phyloP scores from a whole-genome alignment of 345 rosid species.

The Raphanus sativus region DNA sequence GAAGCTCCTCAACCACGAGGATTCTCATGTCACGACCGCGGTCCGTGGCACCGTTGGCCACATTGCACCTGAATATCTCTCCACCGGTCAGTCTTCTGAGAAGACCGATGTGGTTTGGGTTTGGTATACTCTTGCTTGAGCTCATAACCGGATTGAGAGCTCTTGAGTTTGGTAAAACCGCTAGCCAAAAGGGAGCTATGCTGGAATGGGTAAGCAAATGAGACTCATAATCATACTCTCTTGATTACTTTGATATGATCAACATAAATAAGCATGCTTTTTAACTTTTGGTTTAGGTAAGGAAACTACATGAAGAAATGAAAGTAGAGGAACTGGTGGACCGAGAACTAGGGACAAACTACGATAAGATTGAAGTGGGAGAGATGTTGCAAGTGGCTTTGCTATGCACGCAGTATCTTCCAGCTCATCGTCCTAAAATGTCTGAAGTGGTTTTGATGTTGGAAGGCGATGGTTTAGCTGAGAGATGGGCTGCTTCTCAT shows the following conservation, averaged over 20 bases:
- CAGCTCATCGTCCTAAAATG: conserved; percentile 90
- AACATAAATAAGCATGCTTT: neutral
- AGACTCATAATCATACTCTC: conserved; percentile 23
- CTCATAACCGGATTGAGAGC: conserved; percentile 92
- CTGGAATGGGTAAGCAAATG: conserved; percentile 77
- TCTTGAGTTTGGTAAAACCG: conserved; percentile 80
- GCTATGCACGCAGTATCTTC: conserved; percentile 83
- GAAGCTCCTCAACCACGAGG: conserved; percentile 85
- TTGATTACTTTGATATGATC: neutral
- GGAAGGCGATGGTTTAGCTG: conserved; percentile 90
- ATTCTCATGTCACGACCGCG: conserved; percentile 91
- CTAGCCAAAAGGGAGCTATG: conserved; percentile 85
- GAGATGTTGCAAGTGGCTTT: conserved; percentile 92
- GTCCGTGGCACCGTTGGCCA: conserved; percentile 97
- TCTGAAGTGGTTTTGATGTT: conserved; percentile 89
- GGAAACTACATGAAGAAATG: conserved; percentile 73
- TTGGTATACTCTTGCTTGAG: conserved; percentile 84
- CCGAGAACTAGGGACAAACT: conserved; percentile 66
- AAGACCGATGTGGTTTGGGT: conserved; percentile 96
- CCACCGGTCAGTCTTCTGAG: conserved; percentile 94
- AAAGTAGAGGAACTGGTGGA: conserved; percentile 75
- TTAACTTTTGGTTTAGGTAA: conserved; percentile 47
- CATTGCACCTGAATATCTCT: conserved; percentile 91
- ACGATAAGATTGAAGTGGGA: conserved; percentile 71
- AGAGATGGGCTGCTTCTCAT: conserved; percentile 92